phyloP scores from a whole-genome alignment of 805 yeast species.

The Spathaspora passalidarum region DNA sequence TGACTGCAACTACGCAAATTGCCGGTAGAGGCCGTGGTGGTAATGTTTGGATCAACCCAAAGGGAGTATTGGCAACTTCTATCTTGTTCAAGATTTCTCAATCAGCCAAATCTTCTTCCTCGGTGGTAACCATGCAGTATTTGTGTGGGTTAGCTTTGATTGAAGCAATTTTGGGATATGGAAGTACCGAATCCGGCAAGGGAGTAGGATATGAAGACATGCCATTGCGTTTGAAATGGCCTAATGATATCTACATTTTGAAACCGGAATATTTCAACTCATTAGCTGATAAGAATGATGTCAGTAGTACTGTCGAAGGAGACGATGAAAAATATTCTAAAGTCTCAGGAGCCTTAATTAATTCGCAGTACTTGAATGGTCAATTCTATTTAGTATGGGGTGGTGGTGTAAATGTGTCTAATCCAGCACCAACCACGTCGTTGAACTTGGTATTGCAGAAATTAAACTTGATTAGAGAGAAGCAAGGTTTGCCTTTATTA shows the following conservation, averaged over 20 bases:
- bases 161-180: conserved; percentile 67
- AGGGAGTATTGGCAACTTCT: conserved; percentile 85
- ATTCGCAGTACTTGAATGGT: conserved; percentile 63
- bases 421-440: conserved; percentile 91
- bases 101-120: conserved; percentile 38
- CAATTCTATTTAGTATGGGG: conserved; percentile 74
- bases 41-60: conserved; percentile 92
- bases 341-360: conserved; percentile 81
- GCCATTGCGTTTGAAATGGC: conserved; percentile 91
- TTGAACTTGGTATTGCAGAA: conserved; percentile 64
- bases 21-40: conserved; percentile 95
- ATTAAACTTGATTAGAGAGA: conserved; percentile 51
- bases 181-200: conserved; percentile 30
- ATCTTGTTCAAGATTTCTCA: conserved; percentile 59
- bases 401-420: conserved; percentile 79
- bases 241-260: conserved; percentile 82
- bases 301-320: conserved; percentile 40
- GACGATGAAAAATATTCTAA: conserved; percentile 69
- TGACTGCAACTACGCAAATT: conserved; percentile 79
- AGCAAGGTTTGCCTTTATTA: conserved; percentile 40
- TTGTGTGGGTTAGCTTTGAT: conserved; percentile 78
- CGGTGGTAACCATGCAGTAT: conserved; percentile 85
- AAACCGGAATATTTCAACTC: conserved; percentile 54
- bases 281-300: conserved; percentile 29
- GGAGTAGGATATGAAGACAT: conserved; percentile 64